Evolutionary conservation across 2,329 filamentous ascomycete genomes (phyloP).

Genomic region (Hypoxylon sp.): DNA sequence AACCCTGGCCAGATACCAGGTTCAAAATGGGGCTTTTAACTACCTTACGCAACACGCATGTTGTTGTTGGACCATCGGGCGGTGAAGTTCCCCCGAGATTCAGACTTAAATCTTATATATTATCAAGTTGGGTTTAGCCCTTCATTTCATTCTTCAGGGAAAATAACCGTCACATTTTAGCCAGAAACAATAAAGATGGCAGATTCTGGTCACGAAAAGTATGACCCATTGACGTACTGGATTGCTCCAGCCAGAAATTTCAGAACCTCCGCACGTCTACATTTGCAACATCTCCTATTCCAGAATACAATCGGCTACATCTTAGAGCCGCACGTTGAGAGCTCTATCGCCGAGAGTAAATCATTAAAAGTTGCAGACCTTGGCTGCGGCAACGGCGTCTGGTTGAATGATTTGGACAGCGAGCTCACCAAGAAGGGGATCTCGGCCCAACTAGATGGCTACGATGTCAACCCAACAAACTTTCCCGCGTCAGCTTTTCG

Average conservation of each 20-base stretch:
- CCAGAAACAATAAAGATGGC: background rate
- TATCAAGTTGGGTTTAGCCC: background rate
- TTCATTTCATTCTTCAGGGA: background rate
- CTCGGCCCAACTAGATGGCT: constrained; percentile 43
- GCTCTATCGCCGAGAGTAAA: constrained; percentile 21
- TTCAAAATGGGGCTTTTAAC: background rate
- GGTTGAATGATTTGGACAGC: constrained; percentile 42
- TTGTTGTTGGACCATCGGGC: background rate
- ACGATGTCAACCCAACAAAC: constrained; percentile 46
- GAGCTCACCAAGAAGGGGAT: constrained; percentile 36
- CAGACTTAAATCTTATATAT: background rate
- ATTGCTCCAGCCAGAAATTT: constrained; percentile 46
- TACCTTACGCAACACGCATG: background rate
- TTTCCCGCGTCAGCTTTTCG: constrained; percentile 42
- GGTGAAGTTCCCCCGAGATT: background rate
- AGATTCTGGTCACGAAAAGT: background rate
- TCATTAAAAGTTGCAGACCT: constrained; percentile 47
- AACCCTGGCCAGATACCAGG: background rate
- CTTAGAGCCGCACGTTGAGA: constrained; percentile 42
- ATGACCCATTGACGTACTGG: constrained; percentile 40
- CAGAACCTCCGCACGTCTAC: constrained; percentile 47
- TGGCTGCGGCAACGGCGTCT: constrained; percentile 49
- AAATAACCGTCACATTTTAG: background rate
- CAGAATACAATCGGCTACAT: constrained; percentile 49
- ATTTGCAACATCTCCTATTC: constrained; percentile 50